phyloP scores from a whole-genome alignment of 768 basidiomycete genomes.

The Hortiboletus campestris region DNA sequence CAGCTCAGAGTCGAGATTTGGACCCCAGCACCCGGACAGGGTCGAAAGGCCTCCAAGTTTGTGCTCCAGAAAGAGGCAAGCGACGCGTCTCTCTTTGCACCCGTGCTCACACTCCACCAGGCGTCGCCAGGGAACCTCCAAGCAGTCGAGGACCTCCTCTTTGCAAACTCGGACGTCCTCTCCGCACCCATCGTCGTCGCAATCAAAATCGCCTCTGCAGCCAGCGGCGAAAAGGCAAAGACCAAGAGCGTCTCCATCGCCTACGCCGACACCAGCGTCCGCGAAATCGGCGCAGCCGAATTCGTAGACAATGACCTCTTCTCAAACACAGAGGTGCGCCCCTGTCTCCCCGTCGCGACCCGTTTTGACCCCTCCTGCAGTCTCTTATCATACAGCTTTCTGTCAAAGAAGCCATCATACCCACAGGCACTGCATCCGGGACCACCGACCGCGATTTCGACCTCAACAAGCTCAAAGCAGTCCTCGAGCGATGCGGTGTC shows the following conservation, averaged over 20 bases:
- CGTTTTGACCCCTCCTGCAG: constrained; percentile 39
- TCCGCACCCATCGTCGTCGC: constrained; percentile 89
- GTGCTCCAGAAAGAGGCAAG: constrained; percentile 76
- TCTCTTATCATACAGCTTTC: constrained; percentile 94
- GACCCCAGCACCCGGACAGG: constrained; percentile 66
- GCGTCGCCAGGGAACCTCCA: constrained; percentile 75
- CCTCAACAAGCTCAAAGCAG: constrained; percentile 77
- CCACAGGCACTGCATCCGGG: constrained; percentile 68
- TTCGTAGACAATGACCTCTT: constrained; percentile 95
- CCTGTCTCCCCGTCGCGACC: not conserved
- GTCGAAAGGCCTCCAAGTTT: constrained; percentile 76
- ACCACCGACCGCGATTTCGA: constrained; percentile 84
- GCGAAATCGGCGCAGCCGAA: constrained; percentile 85
- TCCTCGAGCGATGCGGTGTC: constrained; percentile 88
- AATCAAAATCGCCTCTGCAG: constrained; percentile 66
- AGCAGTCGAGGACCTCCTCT: constrained; percentile 81
- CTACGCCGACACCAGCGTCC: constrained; percentile 85
- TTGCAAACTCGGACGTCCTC: constrained; percentile 73
- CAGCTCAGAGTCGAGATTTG: constrained; percentile 95
- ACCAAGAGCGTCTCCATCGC: constrained; percentile 79
- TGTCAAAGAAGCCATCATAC: constrained; percentile 92
- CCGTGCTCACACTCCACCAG: constrained; percentile 36
- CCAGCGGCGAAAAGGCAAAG: constrained; percentile 55
- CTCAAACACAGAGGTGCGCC: constrained; percentile 85
- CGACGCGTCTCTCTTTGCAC: not conserved